Percentiles rank a stretch among this genome's conserved stretches.
These are phyloP conservation scores for Dictyophora rubrovolvata DNA, from an alignment of 768 basidiomycete genomes.

Conservation along the genomic window DNA sequence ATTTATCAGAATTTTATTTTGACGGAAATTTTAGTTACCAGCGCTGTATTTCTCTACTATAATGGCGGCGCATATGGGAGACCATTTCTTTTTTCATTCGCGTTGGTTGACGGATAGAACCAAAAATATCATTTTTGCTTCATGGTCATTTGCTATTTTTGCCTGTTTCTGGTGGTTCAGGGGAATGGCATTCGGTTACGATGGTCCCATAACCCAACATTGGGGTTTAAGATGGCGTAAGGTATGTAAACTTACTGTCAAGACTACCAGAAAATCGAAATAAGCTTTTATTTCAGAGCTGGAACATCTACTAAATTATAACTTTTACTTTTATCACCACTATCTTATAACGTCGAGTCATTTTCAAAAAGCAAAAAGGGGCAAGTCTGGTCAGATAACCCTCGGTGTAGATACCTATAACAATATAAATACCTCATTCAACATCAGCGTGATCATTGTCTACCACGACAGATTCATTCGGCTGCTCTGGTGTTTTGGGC, in stretches of 20 bases:
- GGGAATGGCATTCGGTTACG: constrained; percentile 80
- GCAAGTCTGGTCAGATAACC: background rate
- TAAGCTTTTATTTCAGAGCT: constrained; percentile 12
- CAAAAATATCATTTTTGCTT: constrained; percentile 63
- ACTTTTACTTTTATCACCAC: background rate
- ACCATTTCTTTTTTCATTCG: constrained; percentile 86
- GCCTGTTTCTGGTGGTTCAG: constrained; percentile 95
- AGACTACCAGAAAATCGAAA: background rate
- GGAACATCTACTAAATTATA: constrained; percentile 17
- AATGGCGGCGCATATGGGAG: constrained; percentile 82
- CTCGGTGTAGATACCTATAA: background rate
- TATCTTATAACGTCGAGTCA: too few species aligned
- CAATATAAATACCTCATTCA: background rate
- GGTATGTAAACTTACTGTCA: constrained; percentile 23
- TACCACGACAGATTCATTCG: background rate
- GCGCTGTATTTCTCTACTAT: constrained; percentile 95
- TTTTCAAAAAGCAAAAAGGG: background rate
- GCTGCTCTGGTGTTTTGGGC: background rate
- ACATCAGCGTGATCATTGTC: background rate
- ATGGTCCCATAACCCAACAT: constrained; percentile 76
- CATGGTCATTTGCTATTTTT: constrained; percentile 49
- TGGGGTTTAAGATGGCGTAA: constrained; percentile 74
- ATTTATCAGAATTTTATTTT: background rate
- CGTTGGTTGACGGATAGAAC: constrained; percentile 48
- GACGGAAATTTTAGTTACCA: constrained; percentile 51